A percentile compares a stretch with the other conserved stretches of the same genome.
These are phyloP conservation scores for Picochlorum sp. DNA, from an alignment of 139 green algal genomes.

Conservation along the genomic window DNA sequence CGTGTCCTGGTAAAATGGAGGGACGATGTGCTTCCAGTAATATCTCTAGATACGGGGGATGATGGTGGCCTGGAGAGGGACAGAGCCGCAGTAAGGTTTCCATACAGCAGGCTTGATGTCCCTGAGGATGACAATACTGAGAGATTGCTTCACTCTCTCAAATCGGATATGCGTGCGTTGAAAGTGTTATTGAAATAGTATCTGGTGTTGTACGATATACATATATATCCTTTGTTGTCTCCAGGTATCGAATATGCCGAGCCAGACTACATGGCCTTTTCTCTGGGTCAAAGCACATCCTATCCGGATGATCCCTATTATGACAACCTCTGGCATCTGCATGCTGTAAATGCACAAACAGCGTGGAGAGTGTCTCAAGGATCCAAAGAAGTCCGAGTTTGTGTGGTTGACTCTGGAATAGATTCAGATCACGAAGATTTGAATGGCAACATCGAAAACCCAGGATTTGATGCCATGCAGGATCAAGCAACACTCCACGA, in stretches of 20 bases:
- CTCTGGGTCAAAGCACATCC: neutral
- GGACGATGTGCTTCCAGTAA: too few species aligned
- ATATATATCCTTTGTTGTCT: neutral
- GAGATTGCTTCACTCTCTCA: too few species aligned
- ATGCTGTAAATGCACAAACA: neutral
- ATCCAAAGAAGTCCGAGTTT: neutral
- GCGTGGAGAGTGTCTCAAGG: slow-evolving; percentile 4
- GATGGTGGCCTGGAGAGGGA: too few species aligned
- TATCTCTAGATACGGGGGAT: too few species aligned
- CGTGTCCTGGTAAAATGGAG: too few species aligned
- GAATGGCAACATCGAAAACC: neutral
- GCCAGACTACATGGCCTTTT: neutral
- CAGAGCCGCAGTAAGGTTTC: too few species aligned
- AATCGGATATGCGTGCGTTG: too few species aligned
- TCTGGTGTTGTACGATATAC: too few species aligned
- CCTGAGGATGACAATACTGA: too few species aligned
- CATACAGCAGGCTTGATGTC: too few species aligned
- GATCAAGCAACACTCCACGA: neutral
- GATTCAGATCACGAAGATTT: slow-evolving; percentile 8
- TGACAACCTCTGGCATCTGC: neutral
- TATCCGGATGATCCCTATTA: neutral
- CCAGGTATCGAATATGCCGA: neutral
- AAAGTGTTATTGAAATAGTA: too few species aligned
- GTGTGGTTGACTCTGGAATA: slow-evolving; percentile 14
- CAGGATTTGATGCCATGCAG: neutral